A percentile compares a stretch with the other conserved stretches of the same genome.
Evolutionary conservation across 768 basidiomycete species (phyloP).

Genomic region (Gymnopilus dilepis): DNA sequence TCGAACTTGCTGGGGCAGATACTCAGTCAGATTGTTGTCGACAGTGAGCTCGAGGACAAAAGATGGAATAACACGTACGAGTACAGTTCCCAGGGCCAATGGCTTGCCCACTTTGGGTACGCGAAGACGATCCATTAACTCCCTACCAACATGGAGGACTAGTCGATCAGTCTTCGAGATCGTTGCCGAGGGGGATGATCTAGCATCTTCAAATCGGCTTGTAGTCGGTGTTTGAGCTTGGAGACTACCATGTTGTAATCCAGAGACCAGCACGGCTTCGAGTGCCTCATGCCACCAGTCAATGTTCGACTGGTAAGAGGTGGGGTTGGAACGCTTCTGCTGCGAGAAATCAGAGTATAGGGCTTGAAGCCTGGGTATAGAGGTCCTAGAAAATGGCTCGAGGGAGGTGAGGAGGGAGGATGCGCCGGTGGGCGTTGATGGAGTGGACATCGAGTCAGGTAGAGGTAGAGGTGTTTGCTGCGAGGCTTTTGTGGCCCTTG

Average conservation of each 20-base stretch:
- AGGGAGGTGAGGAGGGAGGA: constrained; percentile 35
- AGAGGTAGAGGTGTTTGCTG: background rate
- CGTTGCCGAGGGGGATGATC: background rate
- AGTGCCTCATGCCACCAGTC: constrained; percentile 87
- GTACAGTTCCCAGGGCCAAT: constrained; percentile 68
- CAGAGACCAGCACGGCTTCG: constrained; percentile 61
- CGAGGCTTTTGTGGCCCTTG: background rate
- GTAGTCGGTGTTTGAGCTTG: background rate
- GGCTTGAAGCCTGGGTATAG: constrained; percentile 67
- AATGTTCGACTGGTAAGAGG: constrained; percentile 78
- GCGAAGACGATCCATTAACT: constrained; percentile 63
- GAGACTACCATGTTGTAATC: constrained; percentile 46
- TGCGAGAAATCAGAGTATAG: constrained; percentile 88
- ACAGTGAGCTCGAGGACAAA: background rate
- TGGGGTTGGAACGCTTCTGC: constrained; percentile 85
- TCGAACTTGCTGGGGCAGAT: constrained; percentile 69
- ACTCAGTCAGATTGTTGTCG: constrained; percentile 28
- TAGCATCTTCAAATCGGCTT: background rate
- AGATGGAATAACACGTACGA: constrained; percentile 58
- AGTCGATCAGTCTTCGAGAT: constrained; percentile 49
- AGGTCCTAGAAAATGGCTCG: constrained; percentile 52
- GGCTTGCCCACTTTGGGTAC: constrained; percentile 78
- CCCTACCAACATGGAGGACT: constrained; percentile 59
- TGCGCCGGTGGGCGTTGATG: constrained; percentile 16
- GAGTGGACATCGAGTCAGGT: constrained; percentile 9